Conservation (phyloP, 495 filamentous ascomycete species). For the Penicillium macrosclerotiorum region DNA sequence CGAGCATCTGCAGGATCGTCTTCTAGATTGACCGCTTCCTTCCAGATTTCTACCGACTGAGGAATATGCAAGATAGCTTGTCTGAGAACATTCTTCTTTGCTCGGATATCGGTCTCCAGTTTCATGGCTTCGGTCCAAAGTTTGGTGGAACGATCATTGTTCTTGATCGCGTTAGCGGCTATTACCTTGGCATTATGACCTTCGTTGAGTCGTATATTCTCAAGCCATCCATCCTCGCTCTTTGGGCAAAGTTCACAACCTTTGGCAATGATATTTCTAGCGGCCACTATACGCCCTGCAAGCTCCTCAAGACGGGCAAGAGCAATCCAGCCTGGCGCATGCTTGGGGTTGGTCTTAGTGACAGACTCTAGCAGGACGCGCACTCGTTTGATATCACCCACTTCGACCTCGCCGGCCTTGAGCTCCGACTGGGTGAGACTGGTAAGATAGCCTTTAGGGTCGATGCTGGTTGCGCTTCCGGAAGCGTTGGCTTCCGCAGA, state of each 20-base stretch:
- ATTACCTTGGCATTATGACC: conserved; percentile 92
- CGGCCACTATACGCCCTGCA: conserved; percentile 84
- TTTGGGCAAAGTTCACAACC: conserved; percentile 90
- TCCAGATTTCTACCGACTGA: conserved; percentile 92
- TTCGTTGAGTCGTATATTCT: conserved; percentile 90
- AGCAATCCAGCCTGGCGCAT: conserved; percentile 96
- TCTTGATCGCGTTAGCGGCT: conserved; percentile 88
- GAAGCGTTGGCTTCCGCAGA: conserved; percentile 59
- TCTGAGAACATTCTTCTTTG: conserved; percentile 86
- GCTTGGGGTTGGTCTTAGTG: conserved; percentile 91
- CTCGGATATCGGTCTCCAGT: conserved; percentile 72
- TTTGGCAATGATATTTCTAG: conserved; percentile 77
- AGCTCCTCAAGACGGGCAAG: conserved; percentile 89
- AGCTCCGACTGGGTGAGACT: conserved; percentile 77
- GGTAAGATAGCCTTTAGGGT: conserved; percentile 93
- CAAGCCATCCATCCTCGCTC: conserved; percentile 92
- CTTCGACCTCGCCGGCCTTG: conserved; percentile 73
- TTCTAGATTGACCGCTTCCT: conserved; percentile 93
- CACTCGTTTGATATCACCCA: conserved; percentile 95
- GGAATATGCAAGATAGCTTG: conserved; percentile 87
- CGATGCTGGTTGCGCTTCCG: conserved; percentile 87
- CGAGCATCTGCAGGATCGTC: conserved; percentile 83
- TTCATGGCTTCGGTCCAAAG: conserved; percentile 96
- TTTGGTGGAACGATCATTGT: conserved; percentile 81
- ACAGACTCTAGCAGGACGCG: conserved; percentile 90